phyloP scores from a whole-genome alignment of 2,329 filamentous ascomycete genomes.

The Penicillium paneum region DNA sequence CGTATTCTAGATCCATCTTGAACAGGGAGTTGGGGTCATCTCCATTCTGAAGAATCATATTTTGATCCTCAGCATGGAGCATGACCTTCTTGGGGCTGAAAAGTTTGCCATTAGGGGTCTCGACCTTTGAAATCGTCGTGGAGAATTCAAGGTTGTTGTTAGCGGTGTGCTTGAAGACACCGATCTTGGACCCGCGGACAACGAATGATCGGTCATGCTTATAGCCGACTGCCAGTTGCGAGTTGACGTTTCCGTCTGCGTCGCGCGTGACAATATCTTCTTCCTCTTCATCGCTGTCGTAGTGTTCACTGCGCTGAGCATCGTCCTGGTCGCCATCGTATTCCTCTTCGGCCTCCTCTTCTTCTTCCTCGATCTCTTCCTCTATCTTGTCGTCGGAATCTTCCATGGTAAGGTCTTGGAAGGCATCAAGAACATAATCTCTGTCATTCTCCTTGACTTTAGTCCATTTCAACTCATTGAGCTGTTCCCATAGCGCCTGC shows the following conservation, averaged over 20 bases:
- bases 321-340: constrained; percentile 62
- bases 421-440: constrained; percentile 92
- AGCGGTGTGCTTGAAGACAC: constrained; percentile 93
- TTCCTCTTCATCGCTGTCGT: constrained; percentile 74
- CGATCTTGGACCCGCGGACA: constrained; percentile 94
- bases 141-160: constrained; percentile 94
- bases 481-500: constrained; percentile 93
- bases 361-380: constrained; percentile 53
- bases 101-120: constrained; percentile 78
- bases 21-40: constrained; percentile 86
- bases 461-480: constrained; percentile 90
- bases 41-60: constrained; percentile 82
- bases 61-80: constrained; percentile 85
- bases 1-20: constrained; percentile 96
- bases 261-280: constrained; percentile 67
- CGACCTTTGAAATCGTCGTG: constrained; percentile 94
- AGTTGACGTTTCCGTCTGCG: constrained; percentile 81
- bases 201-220: constrained; percentile 97
- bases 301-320: constrained; percentile 67
- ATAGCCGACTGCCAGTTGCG: constrained; percentile 90
- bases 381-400: constrained; percentile 62
- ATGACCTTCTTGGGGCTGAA: constrained; percentile 97
- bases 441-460: constrained; percentile 90
- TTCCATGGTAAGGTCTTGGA: constrained; percentile 91
- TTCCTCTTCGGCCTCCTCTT: constrained; percentile 57